These are phyloP conservation scores for Millerozyma miso DNA, from an alignment of 805 yeast genomes.

Conservation along the genomic window DNA sequence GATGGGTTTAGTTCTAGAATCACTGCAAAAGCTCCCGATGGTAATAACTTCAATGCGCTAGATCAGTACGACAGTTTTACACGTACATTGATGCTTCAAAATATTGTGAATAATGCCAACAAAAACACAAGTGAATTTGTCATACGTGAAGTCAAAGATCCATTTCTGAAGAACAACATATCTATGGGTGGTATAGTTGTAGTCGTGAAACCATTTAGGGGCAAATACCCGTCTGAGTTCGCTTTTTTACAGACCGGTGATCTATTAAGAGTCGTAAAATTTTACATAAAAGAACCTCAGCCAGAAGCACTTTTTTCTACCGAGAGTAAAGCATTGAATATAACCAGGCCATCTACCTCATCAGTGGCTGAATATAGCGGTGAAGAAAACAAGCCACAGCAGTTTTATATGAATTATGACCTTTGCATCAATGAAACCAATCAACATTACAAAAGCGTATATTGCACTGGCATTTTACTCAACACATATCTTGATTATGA, in stretches of 20 bases:
- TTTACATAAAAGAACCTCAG: constrained; percentile 13
- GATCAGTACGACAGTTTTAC: constrained; percentile 22
- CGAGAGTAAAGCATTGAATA: not conserved
- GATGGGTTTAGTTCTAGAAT: constrained; percentile 4
- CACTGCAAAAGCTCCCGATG: constrained; percentile 10
- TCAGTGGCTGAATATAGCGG: not conserved
- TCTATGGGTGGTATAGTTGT: constrained; percentile 31
- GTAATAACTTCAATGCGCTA: constrained; percentile 9
- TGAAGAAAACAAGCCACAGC: not conserved
- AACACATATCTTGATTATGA: constrained; percentile 23
- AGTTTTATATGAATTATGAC: not conserved
- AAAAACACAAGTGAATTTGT: constrained; percentile 8
- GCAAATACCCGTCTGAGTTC: constrained; percentile 16
- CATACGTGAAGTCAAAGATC: constrained; percentile 24
- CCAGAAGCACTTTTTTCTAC: not conserved
- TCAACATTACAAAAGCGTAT: constrained; percentile 15
- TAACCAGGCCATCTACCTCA: not conserved
- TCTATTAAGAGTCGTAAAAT: constrained; percentile 23
- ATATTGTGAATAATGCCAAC: constrained; percentile 14
- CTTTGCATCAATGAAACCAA: constrained; percentile 11
- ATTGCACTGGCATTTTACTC: constrained; percentile 28
- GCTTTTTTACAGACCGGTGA: constrained; percentile 26
- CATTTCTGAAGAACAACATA: constrained; percentile 21
- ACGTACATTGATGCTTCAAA: constrained; percentile 24
- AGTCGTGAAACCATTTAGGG: constrained; percentile 25